These are phyloP conservation scores for Acanthamoeba healyi DNA, from an alignment of 208 protist genomes.

Conservation along the genomic window DNA sequence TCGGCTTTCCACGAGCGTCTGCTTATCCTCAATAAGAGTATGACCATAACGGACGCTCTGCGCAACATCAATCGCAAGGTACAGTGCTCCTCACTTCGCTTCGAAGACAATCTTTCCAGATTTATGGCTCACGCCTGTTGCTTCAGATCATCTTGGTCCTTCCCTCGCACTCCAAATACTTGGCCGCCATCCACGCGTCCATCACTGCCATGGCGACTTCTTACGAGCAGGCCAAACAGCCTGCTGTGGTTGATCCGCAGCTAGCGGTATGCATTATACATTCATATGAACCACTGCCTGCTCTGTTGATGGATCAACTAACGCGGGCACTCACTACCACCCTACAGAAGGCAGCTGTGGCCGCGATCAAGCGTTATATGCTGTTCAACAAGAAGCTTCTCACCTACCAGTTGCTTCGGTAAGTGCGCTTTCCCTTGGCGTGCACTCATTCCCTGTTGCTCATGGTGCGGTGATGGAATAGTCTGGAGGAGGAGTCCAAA, in stretches of 20 bases:
- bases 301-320: too few species aligned
- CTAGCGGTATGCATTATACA: neutral
- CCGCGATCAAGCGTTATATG: neutral
- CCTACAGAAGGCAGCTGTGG: neutral
- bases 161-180: neutral
- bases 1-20: slow-evolving; percentile 24
- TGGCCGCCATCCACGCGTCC: neutral
- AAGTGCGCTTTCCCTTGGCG: neutral
- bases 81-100: too few species aligned
- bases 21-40: slow-evolving; percentile 24
- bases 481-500: slow-evolving; percentile 13
- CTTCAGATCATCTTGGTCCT: slow-evolving; percentile 11
- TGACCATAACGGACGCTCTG: neutral
- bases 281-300: too few species aligned
- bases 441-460: too few species aligned
- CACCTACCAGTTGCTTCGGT: slow-evolving; percentile 26
- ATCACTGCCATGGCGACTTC: neutral
- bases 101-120: too few species aligned
- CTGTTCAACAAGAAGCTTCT: slow-evolving; percentile 52
- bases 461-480: neutral
- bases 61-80: slow-evolving; percentile 52
- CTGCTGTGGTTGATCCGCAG: neutral
- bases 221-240: slow-evolving; percentile 23
- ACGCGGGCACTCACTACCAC: neutral
- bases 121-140: neutral